These are phyloP conservation scores for Cryptococcus hybrid DNA, from an alignment of 1,284 basidiomycete genomes.

Conservation along the genomic window DNA sequence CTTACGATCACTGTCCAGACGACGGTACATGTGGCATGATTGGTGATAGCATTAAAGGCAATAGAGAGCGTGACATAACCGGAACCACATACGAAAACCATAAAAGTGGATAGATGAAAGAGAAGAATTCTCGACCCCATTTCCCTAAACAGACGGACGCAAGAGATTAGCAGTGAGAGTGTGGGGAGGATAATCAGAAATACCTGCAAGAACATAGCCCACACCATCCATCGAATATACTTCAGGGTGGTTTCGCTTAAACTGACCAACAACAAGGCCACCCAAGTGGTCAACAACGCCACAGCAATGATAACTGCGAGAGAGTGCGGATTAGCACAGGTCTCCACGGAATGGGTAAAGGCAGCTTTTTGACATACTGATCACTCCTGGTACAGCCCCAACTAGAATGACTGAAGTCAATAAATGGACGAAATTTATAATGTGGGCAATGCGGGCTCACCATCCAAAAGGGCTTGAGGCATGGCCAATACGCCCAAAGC, in stretches of 20 bases:
- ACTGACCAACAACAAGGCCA: constrained; percentile 22
- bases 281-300: constrained; percentile 25
- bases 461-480: constrained; percentile 21
- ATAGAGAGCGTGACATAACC: constrained; percentile 42
- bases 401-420: background rate
- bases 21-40: constrained; percentile 45
- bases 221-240: constrained; percentile 34
- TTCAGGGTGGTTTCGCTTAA: constrained; percentile 34
- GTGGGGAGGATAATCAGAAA: constrained; percentile 4
- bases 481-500: constrained; percentile 39
- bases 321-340: background rate
- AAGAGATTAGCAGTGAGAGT: background rate
- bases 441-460: background rate
- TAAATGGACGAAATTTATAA: background rate
- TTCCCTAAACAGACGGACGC: constrained; percentile 3
- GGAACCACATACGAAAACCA: constrained; percentile 18
- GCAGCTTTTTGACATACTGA: constrained; percentile 20
- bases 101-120: constrained; percentile 23
- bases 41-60: constrained; percentile 48
- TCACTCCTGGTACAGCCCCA: constrained; percentile 31
- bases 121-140: constrained; percentile 28
- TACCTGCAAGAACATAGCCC: constrained; percentile 31
- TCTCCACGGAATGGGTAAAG: background rate
- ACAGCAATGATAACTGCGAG: constrained; percentile 21
- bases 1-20: constrained; percentile 38